Evolutionary conservation across 1,139 yeast species (phyloP), one percentile per base, ranked within the genome.

Genomic region (Protomyces gravidus): DNA sequence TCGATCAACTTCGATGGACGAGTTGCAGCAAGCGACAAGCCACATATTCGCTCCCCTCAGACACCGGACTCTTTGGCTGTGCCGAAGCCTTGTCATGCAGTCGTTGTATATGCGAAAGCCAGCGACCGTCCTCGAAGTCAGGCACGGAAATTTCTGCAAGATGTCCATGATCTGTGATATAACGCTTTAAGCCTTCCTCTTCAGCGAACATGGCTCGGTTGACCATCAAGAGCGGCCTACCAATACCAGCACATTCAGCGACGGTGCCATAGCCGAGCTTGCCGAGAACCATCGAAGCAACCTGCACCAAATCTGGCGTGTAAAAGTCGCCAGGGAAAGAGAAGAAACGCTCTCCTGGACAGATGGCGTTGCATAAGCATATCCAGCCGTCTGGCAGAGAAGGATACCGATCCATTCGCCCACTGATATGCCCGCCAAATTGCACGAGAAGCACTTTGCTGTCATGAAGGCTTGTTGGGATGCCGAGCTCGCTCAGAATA

Each of bases 261-360:
- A 53, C 58, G 3, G 51, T 53, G 23, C 58, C 58, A 33, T 53
- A 53, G 39, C 58, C 58, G 46, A 53, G 47, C 42, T 53, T 53
- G 27, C 58, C 58, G n/a, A 53, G 47, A 36, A 53, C 58, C 15
- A 46, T 13, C 15, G 19, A 32, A 4, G 47, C 27, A 13, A 50
- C 45, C 13, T 32, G 11, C 39, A 53, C 51, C 30, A 53, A 28
- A n/a, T 53, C 58, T 11, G 58, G 58, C 19, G 48, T n/a, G 58
- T 53, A 46, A 7, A 25, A 21, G 17, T 32, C 45, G 15, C 19
- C 5, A 9, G 50, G 46, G 36, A 53, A 45, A 3, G 7, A 15
- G 28, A 25, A 28, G 26, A 53, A 53, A 7, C 27, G 45, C 15
- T 46, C 19, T 45, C 25, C 45, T 30, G 46, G n/a, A 5, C 27